Base-by-base conservation (phyloP, 768 basidiomycete genomes). In the Macrolepiota dolichaula region DNA sequence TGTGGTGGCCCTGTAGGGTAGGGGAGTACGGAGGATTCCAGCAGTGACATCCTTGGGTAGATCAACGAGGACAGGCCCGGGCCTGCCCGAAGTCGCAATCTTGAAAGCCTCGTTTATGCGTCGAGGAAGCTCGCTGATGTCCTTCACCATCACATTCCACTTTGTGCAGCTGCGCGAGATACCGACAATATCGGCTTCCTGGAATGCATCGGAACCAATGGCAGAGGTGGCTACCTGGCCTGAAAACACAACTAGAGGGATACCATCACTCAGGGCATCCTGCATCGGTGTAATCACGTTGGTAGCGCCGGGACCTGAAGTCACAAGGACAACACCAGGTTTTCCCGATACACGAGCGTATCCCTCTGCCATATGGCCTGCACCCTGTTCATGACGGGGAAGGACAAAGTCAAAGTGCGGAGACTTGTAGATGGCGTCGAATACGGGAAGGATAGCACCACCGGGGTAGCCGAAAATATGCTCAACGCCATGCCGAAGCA, bases 71-170 rank as follows among this genome's bases (percentile, higher is more conserved):
- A 98, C 97, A 53, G 97, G 97, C 0, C 97, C 97, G 0, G 97
- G 97, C 29, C 97, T 87, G 0, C 97, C 97, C 6, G 94, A 92
- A 0, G 94, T 96, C 13, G 97, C 97, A 65, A 99, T 98, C 74
- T 98, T 97, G 85, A 99, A 98, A 0, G 97, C 97, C 74, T 99
- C 97, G 71, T 98, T 98, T 71, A 98, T 96, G 61, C 97, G 83
- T 46, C 96, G 80, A 13, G 97, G 97, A 2, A 98, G 82, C 74
- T 98, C 97, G 12, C 91, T 74, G 62, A 98, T 93, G 70, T 96
- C 96, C 75, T 98, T 98, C 55, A 98, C 93, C 95, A 98, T 96
- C 63, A 99, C 96, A 71, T 99, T 98, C 97, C 97, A 98, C 73
- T 98, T 99, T 25, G 97, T 98, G 78, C 97, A 99, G 67, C 89